Base-by-base conservation (phyloP, 768 basidiomycete species). In the Cubamyces lactineus region DNA sequence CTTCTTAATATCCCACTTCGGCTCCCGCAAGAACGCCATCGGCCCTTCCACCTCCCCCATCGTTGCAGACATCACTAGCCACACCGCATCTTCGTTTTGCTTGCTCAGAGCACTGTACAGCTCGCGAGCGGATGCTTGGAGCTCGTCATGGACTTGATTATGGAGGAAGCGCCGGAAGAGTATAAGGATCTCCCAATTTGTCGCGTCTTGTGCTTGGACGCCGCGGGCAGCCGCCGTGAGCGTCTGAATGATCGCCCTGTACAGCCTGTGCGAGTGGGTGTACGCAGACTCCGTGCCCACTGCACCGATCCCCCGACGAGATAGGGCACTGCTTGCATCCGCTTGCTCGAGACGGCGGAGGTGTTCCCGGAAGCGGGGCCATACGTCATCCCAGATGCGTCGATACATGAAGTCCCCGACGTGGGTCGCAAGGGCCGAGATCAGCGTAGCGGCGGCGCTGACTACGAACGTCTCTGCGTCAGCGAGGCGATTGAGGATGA, bases 311-410 rank as follows among this genome's bases (percentile, higher is more conserved):
- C 80, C 82, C 4, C 87, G 79, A 46, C 85, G 81, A 26, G 85
- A 76, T 42, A 96, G 77, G 0, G 94, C 92, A 53, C 76, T 92
- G 17, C 78, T 75, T 42, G 79, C 71, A 66, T 96, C 93, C 9
- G 81, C 85, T n/a, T 72, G 73, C 57, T 87, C 84, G 21, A 94
- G 80, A 19, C 76, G 78, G 2, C 72, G 73, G 41, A 98, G 75
- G 59, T 97, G 79, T 9, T 64, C 69, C 41, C 76, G 78, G 71
- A 96, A 92, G 43, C 82, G 84, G 1, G 96, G 96, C 96, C 96
- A 98, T 19, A 94, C 83, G 64, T 98, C 92, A 66, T 97, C 93
- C 85, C 95, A 90, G 34, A 98, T 82, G 57, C 91, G 80, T 38
- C 85, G 79, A 51, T 82, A 83, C 91, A 98, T 96, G 76, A 92